phyloP scores from a whole-genome alignment of 352 stramenopile species.

The Thraustochytrium striatum region DNA sequence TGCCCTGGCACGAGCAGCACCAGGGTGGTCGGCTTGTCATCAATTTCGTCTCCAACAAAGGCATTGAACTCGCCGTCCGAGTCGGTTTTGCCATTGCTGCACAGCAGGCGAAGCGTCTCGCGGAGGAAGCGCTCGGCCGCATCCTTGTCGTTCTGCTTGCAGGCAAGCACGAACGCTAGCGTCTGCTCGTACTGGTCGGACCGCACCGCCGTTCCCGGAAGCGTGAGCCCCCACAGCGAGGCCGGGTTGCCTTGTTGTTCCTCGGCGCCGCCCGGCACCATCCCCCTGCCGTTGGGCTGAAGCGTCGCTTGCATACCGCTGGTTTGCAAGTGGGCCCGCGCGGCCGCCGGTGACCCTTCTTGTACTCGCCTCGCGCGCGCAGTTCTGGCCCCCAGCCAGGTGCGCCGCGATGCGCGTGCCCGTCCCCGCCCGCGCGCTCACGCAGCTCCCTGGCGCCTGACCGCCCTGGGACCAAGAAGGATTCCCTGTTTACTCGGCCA shows the following conservation, averaged over 20 bases:
- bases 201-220: constrained; percentile 19
- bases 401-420: too few relatives aligned
- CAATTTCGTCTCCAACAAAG: constrained; percentile 36
- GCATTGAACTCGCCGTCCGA: constrained; percentile 9
- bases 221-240: constrained; percentile 17
- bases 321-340: too few relatives aligned
- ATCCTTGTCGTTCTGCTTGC: constrained; percentile 1
- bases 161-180: constrained; percentile 13
- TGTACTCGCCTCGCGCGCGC: too few relatives aligned
- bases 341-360: too few relatives aligned
- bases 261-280: too few relatives aligned
- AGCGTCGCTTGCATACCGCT: too few relatives aligned
- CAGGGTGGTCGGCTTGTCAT: constrained; percentile 40
- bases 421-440: too few relatives aligned
- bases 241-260: neutral
- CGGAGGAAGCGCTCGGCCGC: constrained; percentile 2
- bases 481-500: too few relatives aligned
- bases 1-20: constrained; percentile 30
- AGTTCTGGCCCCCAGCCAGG: too few relatives aligned
- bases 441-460: too few relatives aligned
- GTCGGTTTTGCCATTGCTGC: neutral
- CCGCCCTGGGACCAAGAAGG: too few relatives aligned
- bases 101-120: neutral
- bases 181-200: constrained; percentile 14
- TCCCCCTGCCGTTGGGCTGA: too few relatives aligned